Percentiles rank a stretch among this genome's conserved stretches.
Evolutionary conservation across 108 stramenopile species (phyloP).

Genomic region (Cyclotella baltica): DNA sequence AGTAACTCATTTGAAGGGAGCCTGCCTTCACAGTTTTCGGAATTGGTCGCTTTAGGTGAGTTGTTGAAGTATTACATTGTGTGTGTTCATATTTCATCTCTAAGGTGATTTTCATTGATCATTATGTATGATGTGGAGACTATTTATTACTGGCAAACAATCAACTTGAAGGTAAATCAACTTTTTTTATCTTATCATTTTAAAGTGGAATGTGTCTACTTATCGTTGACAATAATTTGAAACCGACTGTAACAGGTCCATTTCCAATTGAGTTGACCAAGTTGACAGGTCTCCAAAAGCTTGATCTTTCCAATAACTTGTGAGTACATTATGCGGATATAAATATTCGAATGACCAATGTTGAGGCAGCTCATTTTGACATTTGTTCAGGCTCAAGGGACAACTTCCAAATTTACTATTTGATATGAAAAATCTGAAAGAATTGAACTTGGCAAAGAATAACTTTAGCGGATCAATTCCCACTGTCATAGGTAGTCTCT

Average conservation of each 20-base stretch:
- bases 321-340: background rate
- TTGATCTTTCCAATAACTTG: constrained; percentile 47
- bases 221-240: background rate
- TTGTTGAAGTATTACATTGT: background rate
- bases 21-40: constrained; percentile 57
- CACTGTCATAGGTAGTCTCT: constrained; percentile 58
- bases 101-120: background rate
- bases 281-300: constrained; percentile 28
- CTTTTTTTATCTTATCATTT: background rate
- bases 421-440: constrained; percentile 41
- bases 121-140: constrained; percentile 14
- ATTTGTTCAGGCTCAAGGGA: constrained; percentile 25
- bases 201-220: background rate
- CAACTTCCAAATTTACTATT: constrained; percentile 35
- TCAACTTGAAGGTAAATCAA: constrained; percentile 25
- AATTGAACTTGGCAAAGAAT: constrained; percentile 58
- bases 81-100: background rate
- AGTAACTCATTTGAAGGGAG: constrained; percentile 52
- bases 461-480: constrained; percentile 64
- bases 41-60: constrained; percentile 43
- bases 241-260: background rate
- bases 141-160: constrained; percentile 42
- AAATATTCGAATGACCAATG: background rate
- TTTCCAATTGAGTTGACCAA: constrained; percentile 34
- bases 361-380: background rate